Conservation (phyloP, 768 basidiomycete species). For the Amanita pallidorosea region DNA sequence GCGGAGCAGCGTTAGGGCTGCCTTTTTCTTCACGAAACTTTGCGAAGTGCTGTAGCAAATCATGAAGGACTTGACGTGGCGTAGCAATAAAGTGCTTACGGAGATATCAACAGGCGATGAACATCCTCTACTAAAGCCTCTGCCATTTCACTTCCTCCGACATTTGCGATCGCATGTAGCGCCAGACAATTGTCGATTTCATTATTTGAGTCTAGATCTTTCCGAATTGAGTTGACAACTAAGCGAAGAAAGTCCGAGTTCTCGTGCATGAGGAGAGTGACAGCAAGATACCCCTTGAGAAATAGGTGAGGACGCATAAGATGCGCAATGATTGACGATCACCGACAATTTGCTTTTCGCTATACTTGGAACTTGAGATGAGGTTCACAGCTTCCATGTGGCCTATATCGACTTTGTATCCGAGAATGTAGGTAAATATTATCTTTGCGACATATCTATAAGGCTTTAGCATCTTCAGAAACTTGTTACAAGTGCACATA, state of each 20-base stretch:
- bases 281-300: slow-evolving; percentile 87
- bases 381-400: slow-evolving; percentile 99
- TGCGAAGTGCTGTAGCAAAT: slow-evolving; percentile 66
- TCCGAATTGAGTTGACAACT: slow-evolving; percentile 96
- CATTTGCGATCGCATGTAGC: slow-evolving; percentile 95
- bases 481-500: slow-evolving; percentile 20
- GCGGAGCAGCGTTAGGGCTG: slow-evolving; percentile 84
- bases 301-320: slow-evolving; percentile 5
- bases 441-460: slow-evolving; percentile 94
- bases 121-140: slow-evolving; percentile 92
- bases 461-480: neutral
- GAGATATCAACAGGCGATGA: slow-evolving; percentile 88
- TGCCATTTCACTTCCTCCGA: slow-evolving; percentile 97
- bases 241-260: slow-evolving; percentile 94
- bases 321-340: neutral
- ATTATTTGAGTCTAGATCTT: slow-evolving; percentile 90
- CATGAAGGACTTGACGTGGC: slow-evolving; percentile 5
- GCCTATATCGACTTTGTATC: slow-evolving; percentile 97
- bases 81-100: slow-evolving; percentile 40
- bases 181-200: slow-evolving; percentile 96
- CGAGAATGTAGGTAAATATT: slow-evolving; percentile 97
- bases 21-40: slow-evolving; percentile 97
- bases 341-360: slow-evolving; percentile 96
- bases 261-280: slow-evolving; percentile 97
- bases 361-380: slow-evolving; percentile 91